These are phyloP conservation scores for Sodiomyces alkalinus DNA, from an alignment of 2,329 filamentous ascomycete genomes.

Conservation along the genomic window DNA sequence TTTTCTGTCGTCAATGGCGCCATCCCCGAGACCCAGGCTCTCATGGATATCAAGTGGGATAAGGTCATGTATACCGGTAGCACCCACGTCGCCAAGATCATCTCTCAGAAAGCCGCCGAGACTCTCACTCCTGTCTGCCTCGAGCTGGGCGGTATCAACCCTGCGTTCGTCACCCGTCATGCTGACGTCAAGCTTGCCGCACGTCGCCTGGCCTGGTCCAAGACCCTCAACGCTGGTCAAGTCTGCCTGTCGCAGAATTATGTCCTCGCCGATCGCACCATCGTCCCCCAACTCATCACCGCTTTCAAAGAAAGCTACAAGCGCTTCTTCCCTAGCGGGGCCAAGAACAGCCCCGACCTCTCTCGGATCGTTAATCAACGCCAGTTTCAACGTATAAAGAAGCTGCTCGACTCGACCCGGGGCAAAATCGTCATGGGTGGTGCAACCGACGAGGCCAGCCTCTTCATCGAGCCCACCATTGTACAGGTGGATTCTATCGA, in stretches of 20 bases:
- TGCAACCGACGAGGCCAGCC: conserved; percentile 60
- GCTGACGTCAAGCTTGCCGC: conserved; percentile 71
- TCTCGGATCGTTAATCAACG: conserved; percentile 65
- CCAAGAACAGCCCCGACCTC: conserved; percentile 64
- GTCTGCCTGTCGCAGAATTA: conserved; percentile 92
- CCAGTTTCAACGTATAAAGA: conserved; percentile 72
- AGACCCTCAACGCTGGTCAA: conserved; percentile 75
- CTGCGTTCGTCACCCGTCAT: conserved; percentile 77
- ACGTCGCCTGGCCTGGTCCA: conserved; percentile 75
- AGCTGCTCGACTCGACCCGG: conserved; percentile 70
- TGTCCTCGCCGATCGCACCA: conserved; percentile 62
- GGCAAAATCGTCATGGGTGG: conserved; percentile 84
- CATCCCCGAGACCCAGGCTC: conserved; percentile 61
- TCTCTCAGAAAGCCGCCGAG: conserved; percentile 78
- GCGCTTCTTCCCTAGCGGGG: conserved; percentile 73
- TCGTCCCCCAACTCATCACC: conserved; percentile 56
- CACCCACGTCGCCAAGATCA: conserved; percentile 64
- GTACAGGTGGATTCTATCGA: conserved; percentile 57
- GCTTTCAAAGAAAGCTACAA: conserved; percentile 57
- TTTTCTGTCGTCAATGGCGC: conserved; percentile 71
- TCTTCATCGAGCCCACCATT: conserved; percentile 86
- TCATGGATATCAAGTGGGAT: conserved; percentile 86
- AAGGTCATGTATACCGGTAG: conserved; percentile 96
- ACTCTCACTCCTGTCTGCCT: conserved; percentile 77
- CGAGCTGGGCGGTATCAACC: conserved; percentile 85